Conservation (phyloP, 2,329 filamentous ascomycete species). For the Tolypocladium tropicale region DNA sequence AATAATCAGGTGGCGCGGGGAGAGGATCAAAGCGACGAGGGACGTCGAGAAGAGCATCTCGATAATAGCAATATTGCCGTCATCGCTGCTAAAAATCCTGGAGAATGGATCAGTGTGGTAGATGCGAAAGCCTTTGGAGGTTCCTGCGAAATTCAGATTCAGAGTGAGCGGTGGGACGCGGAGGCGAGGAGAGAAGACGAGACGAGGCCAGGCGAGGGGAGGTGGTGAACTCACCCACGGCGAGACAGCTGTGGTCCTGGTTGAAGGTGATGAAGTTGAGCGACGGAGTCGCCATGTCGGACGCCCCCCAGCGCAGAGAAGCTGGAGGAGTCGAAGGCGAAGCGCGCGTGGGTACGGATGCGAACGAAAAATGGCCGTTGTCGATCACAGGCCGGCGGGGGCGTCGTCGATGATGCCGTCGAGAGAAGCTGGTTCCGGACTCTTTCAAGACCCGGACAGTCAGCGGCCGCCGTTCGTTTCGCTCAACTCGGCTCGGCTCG, state of each 20-base stretch:
- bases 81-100: conserved; percentile 88
- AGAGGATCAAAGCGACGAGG: conserved; percentile 84
- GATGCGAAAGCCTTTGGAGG: conserved; percentile 87
- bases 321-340: conserved; percentile 1
- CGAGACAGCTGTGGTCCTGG: conserved; percentile 94
- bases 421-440: background rate
- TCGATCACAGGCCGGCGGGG: background rate
- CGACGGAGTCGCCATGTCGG: conserved; percentile 53
- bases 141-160: conserved; percentile 43
- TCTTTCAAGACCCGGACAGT: background rate
- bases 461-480: background rate
- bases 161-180: background rate
- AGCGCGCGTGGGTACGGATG: background rate
- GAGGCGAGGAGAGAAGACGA: background rate
- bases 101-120: conserved; percentile 95
- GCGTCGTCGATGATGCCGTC: background rate
- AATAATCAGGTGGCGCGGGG: conserved; percentile 84
- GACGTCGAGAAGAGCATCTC: conserved; percentile 99
- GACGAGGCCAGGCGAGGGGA: too few relatives aligned
- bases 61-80: conserved; percentile 89
- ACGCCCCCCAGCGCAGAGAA: conserved; percentile 3
- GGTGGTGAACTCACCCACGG: conserved; percentile 69
- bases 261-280: conserved; percentile 99
- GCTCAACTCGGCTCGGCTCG: background rate
- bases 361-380: background rate